These are phyloP conservation scores for Abrus pulchellus DNA, from an alignment of 306 rosid species.

Conservation along the genomic window DNA sequence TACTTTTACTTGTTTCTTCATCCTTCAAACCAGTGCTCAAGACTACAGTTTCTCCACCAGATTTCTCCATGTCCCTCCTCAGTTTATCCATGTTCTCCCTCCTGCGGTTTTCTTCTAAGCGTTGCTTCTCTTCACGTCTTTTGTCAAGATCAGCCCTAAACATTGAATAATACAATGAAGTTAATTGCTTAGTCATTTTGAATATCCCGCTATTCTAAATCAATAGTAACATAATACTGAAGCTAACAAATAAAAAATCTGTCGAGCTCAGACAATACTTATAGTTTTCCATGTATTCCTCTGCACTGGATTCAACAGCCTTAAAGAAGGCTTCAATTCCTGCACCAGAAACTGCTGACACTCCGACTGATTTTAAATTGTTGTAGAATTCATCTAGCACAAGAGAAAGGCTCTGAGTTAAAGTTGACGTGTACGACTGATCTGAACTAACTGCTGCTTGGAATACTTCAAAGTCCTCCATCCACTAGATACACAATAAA, in stretches of 20 bases:
- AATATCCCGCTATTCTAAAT: neutral
- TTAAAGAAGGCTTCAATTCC: slow-evolving; percentile 83
- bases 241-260: neutral
- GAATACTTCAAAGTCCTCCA: slow-evolving; percentile 89
- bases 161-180: slow-evolving; percentile 36
- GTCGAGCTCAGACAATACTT: slow-evolving; percentile 58
- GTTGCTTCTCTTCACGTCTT: slow-evolving; percentile 78
- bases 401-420: slow-evolving; percentile 80
- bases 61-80: slow-evolving; percentile 78
- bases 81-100: slow-evolving; percentile 77
- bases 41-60: slow-evolving; percentile 71
- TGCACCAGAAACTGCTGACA: slow-evolving; percentile 81
- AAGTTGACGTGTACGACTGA: slow-evolving; percentile 64
- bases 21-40: slow-evolving; percentile 85
- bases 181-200: slow-evolving; percentile 12
- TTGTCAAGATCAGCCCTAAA: slow-evolving; percentile 84
- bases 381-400: slow-evolving; percentile 87
- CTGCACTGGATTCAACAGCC: slow-evolving; percentile 73
- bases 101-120: slow-evolving; percentile 80
- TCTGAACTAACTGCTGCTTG: slow-evolving; percentile 74
- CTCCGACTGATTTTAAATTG: slow-evolving; percentile 81
- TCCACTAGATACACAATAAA: slow-evolving; percentile 68
- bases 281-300: slow-evolving; percentile 81
- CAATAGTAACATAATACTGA: neutral
- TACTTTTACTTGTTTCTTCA: slow-evolving; percentile 55